Conservation (phyloP, 768 basidiomycete species). For the Lentinula edodes region DNA sequence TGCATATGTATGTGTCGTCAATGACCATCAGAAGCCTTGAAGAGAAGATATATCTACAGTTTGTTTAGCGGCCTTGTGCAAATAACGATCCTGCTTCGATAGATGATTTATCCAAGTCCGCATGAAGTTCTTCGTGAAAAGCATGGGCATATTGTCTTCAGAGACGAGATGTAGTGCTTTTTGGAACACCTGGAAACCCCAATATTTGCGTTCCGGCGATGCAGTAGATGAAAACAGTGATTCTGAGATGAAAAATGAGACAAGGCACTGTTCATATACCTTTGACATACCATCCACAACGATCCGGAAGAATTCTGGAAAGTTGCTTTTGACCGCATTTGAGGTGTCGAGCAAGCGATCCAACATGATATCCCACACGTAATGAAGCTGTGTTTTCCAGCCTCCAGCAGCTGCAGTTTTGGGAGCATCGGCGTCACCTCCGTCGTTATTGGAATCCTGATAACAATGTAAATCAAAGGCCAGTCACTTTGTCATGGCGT, state of each 20-base stretch:
- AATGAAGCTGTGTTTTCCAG: slow-evolving; percentile 91
- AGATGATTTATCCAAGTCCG: slow-evolving; percentile 96
- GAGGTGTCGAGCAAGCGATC: slow-evolving; percentile 59
- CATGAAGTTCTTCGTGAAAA: slow-evolving; percentile 95
- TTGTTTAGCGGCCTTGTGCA: slow-evolving; percentile 84
- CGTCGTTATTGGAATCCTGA: slow-evolving; percentile 55
- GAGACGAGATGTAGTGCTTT: slow-evolving; percentile 67
- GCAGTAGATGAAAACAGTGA: slow-evolving; percentile 81
- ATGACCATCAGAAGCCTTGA: not conserved
- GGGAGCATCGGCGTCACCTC: slow-evolving; percentile 41
- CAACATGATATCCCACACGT: slow-evolving; percentile 83
- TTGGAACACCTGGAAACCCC: slow-evolving; percentile 93
- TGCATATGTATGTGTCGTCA: not conserved
- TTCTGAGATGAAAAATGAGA: slow-evolving; percentile 42
- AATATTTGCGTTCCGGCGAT: slow-evolving; percentile 85
- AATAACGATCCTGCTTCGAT: slow-evolving; percentile 77
- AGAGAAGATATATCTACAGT: slow-evolving; percentile 45
- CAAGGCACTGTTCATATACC: not conserved
- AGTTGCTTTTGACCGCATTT: slow-evolving; percentile 45
- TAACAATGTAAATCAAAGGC: not conserved
- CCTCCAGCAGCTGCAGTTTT: slow-evolving; percentile 44
- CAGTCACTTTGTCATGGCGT: not conserved
- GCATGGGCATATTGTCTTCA: slow-evolving; percentile 65
- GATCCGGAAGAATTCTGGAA: slow-evolving; percentile 87
- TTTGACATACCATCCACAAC: slow-evolving; percentile 78